phyloP scores from a whole-genome alignment of 768 basidiomycete genomes.

The Cantharellus anzutake region DNA sequence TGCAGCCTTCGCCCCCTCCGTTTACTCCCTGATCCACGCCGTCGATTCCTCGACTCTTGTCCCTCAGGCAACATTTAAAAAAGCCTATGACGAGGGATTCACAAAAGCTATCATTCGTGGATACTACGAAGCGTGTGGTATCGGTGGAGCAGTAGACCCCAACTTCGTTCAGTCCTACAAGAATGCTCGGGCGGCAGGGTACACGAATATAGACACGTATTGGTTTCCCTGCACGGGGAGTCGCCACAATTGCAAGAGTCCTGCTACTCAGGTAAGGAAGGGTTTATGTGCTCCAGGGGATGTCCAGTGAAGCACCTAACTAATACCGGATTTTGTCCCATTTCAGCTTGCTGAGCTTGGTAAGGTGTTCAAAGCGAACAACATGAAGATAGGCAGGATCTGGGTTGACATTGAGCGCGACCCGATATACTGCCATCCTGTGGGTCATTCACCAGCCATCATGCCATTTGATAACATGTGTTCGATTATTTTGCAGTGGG shows the following conservation, averaged over 20 bases:
- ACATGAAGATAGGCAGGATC: conserved; percentile 5
- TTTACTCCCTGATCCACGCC: not conserved
- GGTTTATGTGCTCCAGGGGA: too few relatives aligned
- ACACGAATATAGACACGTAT: conserved; percentile 5
- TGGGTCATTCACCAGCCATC: not conserved
- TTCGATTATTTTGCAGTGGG: conserved; percentile 1
- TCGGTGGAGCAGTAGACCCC: conserved; percentile 4
- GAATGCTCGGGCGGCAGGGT: conserved; percentile 5
- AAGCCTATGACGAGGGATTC: not conserved
- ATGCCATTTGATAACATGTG: not conserved
- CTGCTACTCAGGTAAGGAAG: not conserved
- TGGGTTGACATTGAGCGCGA: conserved; percentile 1
- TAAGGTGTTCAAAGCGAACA: conserved; percentile 3
- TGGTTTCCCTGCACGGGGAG: not conserved
- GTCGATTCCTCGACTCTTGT: not conserved
- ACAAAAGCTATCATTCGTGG: not conserved
- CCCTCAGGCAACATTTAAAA: not conserved
- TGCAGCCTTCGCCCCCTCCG: not conserved
- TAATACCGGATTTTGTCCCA: not conserved
- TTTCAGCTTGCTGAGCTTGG: not conserved
- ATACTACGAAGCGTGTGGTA: not conserved
- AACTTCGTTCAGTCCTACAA: conserved; percentile 6
- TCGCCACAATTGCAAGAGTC: not conserved
- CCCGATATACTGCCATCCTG: not conserved
- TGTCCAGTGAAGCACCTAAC: not conserved